A percentile compares a stretch with the other conserved stretches of the same genome.
These are phyloP conservation scores for Neurospora sp. DNA, from an alignment of 495 filamentous ascomycete species.

Conservation along the genomic window DNA sequence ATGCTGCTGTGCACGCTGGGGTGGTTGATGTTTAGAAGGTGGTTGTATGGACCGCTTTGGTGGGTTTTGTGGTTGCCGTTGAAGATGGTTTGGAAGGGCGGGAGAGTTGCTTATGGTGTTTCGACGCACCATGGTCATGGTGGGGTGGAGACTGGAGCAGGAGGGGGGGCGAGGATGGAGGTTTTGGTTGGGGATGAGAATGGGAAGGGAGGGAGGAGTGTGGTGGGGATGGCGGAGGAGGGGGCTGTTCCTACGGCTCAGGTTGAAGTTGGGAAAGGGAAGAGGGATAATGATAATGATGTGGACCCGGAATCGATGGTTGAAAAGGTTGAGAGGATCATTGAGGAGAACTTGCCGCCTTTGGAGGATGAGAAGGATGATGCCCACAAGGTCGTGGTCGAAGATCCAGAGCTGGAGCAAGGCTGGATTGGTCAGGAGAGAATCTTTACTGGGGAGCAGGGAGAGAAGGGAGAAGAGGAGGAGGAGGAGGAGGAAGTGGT, in stretches of 20 bases:
- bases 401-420: conserved; percentile 8
- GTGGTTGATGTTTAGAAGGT: conserved; percentile 77
- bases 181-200: conserved; percentile 9
- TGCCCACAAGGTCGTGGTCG: conserved; percentile 16
- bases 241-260: conserved; percentile 35
- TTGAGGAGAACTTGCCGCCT: conserved; percentile 27
- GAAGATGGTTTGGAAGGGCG: conserved; percentile 43
- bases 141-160: conserved; percentile 13
- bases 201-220: conserved; percentile 10
- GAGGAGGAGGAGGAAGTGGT: conserved; percentile 23
- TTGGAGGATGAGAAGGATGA: conserved; percentile 8
- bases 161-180: conserved; percentile 20
- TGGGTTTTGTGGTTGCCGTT: conserved; percentile 78
- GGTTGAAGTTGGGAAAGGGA: conserved; percentile 12
- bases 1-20: conserved; percentile 62
- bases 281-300: conserved; percentile 1
- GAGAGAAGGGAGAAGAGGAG: neutral
- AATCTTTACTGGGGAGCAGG: neutral
- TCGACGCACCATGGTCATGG: conserved; percentile 21
- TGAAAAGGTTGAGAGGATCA: conserved; percentile 40
- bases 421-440: neutral
- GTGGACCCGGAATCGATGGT: conserved; percentile 26
- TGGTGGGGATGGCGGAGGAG: conserved; percentile 37
- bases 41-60: conserved; percentile 84
- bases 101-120: conserved; percentile 32